phyloP scores from a whole-genome alignment of 352 stramenopile genomes.

The Pythium vanterpoolii region DNA sequence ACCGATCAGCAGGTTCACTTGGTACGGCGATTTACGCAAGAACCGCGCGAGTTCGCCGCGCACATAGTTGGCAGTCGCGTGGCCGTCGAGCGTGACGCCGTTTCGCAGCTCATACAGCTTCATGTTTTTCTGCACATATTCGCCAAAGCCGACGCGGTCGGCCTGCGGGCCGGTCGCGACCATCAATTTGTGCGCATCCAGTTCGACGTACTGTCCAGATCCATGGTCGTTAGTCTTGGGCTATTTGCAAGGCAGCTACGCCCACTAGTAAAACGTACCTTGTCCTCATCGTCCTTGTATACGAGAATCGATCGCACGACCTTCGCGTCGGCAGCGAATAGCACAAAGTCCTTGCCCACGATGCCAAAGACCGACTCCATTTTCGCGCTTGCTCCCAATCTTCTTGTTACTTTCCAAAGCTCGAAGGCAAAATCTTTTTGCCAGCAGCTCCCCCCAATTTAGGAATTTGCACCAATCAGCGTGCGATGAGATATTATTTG shows the following conservation, averaged over 20 bases:
- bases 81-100: slow-evolving; percentile 76
- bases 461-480: not conserved
- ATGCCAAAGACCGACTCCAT: slow-evolving; percentile 89
- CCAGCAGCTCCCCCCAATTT: not conserved
- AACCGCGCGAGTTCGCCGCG: slow-evolving; percentile 76
- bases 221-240: not conserved
- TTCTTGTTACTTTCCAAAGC: slow-evolving; percentile 15
- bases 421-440: slow-evolving; percentile 1
- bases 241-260: not conserved
- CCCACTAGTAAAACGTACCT: slow-evolving; percentile 42
- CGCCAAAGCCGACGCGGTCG: slow-evolving; percentile 78
- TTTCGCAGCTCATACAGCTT: slow-evolving; percentile 90
- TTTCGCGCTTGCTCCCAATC: slow-evolving; percentile 14
- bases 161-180: slow-evolving; percentile 71
- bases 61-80: slow-evolving; percentile 83
- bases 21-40: slow-evolving; percentile 79
- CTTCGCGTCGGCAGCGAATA: slow-evolving; percentile 89
- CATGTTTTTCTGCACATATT: slow-evolving; percentile 91
- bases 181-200: slow-evolving; percentile 85
- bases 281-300: slow-evolving; percentile 93
- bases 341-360: slow-evolving; percentile 90
- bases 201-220: slow-evolving; percentile 47
- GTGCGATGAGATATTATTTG: not conserved
- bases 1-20: slow-evolving; percentile 84
- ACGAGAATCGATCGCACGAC: slow-evolving; percentile 90